phyloP scores from a whole-genome alignment of 23 red algal genomes.

The Gracilaria caudata region DNA sequence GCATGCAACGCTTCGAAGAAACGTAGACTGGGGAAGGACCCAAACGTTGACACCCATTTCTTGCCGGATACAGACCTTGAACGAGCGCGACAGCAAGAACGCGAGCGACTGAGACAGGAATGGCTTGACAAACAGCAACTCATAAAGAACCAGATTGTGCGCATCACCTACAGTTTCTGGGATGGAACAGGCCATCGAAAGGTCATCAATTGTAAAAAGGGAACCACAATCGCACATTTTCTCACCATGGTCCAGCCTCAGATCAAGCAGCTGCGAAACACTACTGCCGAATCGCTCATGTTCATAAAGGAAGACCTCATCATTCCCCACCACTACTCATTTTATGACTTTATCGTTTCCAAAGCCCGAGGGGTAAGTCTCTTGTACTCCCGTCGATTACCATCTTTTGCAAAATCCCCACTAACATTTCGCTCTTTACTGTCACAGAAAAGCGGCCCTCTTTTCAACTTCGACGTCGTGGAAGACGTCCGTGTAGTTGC shows the following conservation, averaged over 20 bases:
- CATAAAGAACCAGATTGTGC: constrained; percentile 74
- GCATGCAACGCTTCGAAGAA: constrained; percentile 21
- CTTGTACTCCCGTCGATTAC: background rate
- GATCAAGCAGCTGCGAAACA: constrained; percentile 73
- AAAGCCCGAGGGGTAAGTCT: constrained; percentile 79
- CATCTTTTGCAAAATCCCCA: background rate
- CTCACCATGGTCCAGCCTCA: constrained; percentile 74
- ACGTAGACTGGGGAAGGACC: constrained; percentile 78
- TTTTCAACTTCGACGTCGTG: constrained; percentile 87
- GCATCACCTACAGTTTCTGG: constrained; percentile 90
- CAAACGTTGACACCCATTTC: constrained; percentile 74
- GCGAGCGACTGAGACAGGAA: constrained; percentile 80
- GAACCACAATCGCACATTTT: constrained; percentile 91
- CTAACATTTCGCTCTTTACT: background rate
- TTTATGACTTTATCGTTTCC: constrained; percentile 90
- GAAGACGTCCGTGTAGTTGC: constrained; percentile 82
- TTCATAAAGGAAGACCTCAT: constrained; percentile 99
- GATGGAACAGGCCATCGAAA: constrained; percentile 86
- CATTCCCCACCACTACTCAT: constrained; percentile 93
- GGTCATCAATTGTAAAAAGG: constrained; percentile 72
- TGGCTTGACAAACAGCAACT: constrained; percentile 83
- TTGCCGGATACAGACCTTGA: constrained; percentile 82
- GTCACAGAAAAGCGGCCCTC: constrained; percentile 78
- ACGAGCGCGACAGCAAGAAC: constrained; percentile 60
- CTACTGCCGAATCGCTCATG: constrained; percentile 75